phyloP scores from a whole-genome alignment of 1,139 yeast species.

The Ogataea hybrid region DNA sequence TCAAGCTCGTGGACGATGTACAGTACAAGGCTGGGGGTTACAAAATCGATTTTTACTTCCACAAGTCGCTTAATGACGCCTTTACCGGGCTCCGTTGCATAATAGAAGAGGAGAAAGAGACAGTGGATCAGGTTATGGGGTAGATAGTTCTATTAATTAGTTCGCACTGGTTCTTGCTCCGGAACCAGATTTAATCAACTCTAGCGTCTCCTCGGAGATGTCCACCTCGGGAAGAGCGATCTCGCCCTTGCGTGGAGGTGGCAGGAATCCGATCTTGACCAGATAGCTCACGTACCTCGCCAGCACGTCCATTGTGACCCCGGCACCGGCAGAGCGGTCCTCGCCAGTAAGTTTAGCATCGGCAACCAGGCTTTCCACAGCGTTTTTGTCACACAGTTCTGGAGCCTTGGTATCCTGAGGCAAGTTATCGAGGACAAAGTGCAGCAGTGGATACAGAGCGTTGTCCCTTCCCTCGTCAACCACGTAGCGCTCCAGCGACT shows the following conservation, averaged over 20 bases:
- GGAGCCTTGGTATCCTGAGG: slow-evolving; percentile 94
- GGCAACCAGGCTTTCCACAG: slow-evolving; percentile 56
- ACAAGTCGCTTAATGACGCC: slow-evolving; percentile 81
- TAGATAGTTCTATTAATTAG: slow-evolving; percentile 11
- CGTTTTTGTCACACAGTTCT: slow-evolving; percentile 84
- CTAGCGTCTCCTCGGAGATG: slow-evolving; percentile 58
- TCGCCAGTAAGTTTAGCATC: slow-evolving; percentile 60
- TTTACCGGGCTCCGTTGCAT: slow-evolving; percentile 86
- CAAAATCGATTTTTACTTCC: slow-evolving; percentile 65
- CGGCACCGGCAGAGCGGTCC: slow-evolving; percentile 67
- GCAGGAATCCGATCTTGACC: slow-evolving; percentile 74
- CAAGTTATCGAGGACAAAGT: slow-evolving; percentile 87
- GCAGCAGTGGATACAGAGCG: slow-evolving; percentile 90
- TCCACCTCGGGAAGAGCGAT: slow-evolving; percentile 55
- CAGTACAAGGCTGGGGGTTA: slow-evolving; percentile 88
- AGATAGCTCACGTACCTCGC: slow-evolving; percentile 81
- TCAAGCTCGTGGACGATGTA: slow-evolving; percentile 57
- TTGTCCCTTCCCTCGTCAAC: slow-evolving; percentile 66
- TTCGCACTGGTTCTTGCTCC: slow-evolving; percentile 78
- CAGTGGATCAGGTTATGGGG: slow-evolving; percentile 4
- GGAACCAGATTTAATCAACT: slow-evolving; percentile 71
- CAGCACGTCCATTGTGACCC: slow-evolving; percentile 64
- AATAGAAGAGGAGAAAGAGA: slow-evolving; percentile 60
- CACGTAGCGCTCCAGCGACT: slow-evolving; percentile 71
- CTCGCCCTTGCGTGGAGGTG: slow-evolving; percentile 41